A percentile compares a stretch with the other conserved stretches of the same genome.
Evolutionary conservation across 257 asterid genomes (phyloP).

Genomic region (Solanum peruvianum): DNA sequence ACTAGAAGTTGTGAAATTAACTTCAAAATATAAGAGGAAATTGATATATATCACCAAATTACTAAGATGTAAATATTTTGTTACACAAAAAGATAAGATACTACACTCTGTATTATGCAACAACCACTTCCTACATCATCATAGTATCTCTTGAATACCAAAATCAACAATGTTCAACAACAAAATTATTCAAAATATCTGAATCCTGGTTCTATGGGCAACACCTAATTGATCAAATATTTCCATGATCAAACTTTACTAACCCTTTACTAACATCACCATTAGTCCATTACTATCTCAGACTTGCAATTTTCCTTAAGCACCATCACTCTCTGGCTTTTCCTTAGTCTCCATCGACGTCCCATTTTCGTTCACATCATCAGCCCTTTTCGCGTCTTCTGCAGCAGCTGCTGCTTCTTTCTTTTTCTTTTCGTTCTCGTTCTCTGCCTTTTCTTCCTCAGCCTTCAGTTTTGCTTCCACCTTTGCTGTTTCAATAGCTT

Average conservation of each 20-base stretch:
- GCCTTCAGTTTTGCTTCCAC: background rate
- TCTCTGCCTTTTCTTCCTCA: background rate
- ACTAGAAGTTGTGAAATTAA: background rate
- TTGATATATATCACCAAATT: background rate
- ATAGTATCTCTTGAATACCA: background rate
- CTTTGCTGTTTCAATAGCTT: background rate
- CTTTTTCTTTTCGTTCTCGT: background rate
- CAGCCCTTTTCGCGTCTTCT: background rate
- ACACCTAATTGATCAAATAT: background rate
- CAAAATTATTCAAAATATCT: too few species aligned
- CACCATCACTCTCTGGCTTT: background rate
- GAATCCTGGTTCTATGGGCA: background rate
- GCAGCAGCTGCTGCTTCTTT: background rate
- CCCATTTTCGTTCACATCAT: background rate
- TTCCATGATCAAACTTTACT: background rate
- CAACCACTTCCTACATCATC: background rate
- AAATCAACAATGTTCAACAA: background rate
- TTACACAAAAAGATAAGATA: background rate
- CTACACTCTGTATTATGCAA: background rate
- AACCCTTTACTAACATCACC: background rate
- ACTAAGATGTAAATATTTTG: background rate
- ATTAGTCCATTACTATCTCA: background rate
- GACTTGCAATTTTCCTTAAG: background rate
- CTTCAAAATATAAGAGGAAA: background rate
- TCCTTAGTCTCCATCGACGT: background rate